Evolutionary conservation across 345 rosid species (phyloP).

Genomic region (Psidium guajava): DNA sequence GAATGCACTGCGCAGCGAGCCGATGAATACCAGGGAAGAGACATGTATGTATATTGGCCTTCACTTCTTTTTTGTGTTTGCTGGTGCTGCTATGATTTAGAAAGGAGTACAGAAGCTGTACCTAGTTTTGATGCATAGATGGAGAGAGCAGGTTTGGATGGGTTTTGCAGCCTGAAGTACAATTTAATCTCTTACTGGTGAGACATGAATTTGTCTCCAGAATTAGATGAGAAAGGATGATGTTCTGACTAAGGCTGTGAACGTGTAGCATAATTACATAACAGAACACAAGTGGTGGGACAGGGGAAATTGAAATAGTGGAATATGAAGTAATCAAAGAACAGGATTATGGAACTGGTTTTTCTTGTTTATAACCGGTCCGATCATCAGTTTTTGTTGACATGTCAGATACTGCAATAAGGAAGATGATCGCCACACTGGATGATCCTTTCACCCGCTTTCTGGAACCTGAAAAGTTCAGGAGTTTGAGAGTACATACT

Average conservation of each 20-base stretch:
- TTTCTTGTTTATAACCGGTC: neutral
- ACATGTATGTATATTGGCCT: conserved; percentile 44
- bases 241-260: neutral
- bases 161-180: neutral
- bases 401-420: conserved; percentile 63
- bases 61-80: neutral
- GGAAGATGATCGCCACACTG: conserved; percentile 84
- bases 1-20: conserved; percentile 69
- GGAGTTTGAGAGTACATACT: conserved; percentile 69
- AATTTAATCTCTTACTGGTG: neutral
- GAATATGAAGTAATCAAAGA: neutral
- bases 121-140: neutral
- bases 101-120: neutral
- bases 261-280: neutral
- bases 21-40: conserved; percentile 82
- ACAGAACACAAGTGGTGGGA: neutral
- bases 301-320: neutral
- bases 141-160: neutral
- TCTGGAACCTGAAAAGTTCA: conserved; percentile 85
- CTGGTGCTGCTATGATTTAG: neutral
- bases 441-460: conserved; percentile 94
- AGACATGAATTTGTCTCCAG: neutral
- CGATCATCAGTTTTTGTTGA: conserved; percentile 1
- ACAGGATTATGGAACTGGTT: neutral
- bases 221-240: neutral